phyloP scores from a whole-genome alignment of 2,329 filamentous ascomycete genomes.

The Emergomyces africanus region DNA sequence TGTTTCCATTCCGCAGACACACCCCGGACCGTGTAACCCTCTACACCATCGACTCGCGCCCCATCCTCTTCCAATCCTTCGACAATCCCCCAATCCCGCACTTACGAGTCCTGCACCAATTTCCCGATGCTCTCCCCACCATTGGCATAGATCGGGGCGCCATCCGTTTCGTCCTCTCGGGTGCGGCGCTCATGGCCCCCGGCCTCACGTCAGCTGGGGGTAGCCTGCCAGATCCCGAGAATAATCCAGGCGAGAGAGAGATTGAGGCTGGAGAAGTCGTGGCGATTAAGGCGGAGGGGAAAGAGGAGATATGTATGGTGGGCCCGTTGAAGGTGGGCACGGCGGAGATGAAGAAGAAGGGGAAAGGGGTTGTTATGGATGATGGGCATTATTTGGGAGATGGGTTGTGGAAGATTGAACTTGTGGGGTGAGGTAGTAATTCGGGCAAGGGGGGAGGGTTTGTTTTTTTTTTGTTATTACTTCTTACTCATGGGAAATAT shows the following conservation, averaged over 20 bases:
- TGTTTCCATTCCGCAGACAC: not conserved
- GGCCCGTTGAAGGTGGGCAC: slow-evolving; percentile 75
- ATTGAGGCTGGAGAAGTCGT: slow-evolving; percentile 72
- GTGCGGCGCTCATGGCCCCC: slow-evolving; percentile 91
- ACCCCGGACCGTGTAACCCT: slow-evolving; percentile 77
- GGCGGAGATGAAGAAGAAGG: slow-evolving; percentile 82
- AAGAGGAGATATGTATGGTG: slow-evolving; percentile 79
- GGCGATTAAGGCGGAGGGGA: slow-evolving; percentile 83
- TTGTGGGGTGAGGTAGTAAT: slow-evolving; percentile 23
- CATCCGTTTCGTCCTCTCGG: slow-evolving; percentile 89
- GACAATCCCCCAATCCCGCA: slow-evolving; percentile 72
- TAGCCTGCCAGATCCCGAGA: slow-evolving; percentile 49
- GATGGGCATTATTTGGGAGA: slow-evolving; percentile 89
- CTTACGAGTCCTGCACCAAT: slow-evolving; percentile 77
- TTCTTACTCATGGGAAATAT: not conserved
- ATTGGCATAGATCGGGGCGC: slow-evolving; percentile 90
- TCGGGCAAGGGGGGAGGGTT: too few relatives aligned
- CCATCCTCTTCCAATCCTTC: slow-evolving; percentile 85
- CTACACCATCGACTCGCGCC: slow-evolving; percentile 64
- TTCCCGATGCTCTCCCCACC: slow-evolving; percentile 69
- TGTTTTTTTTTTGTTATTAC: slow-evolving; percentile 34
- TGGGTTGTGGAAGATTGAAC: slow-evolving; percentile 69
- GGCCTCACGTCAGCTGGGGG: slow-evolving; percentile 79
- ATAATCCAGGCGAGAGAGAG: slow-evolving; percentile 38
- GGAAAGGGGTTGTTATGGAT: slow-evolving; percentile 89